Percentiles rank a stretch among this genome's conserved stretches.
Conservation (phyloP, 2,329 filamentous ascomycete genomes). For the Aspergillus terreus region DNA sequence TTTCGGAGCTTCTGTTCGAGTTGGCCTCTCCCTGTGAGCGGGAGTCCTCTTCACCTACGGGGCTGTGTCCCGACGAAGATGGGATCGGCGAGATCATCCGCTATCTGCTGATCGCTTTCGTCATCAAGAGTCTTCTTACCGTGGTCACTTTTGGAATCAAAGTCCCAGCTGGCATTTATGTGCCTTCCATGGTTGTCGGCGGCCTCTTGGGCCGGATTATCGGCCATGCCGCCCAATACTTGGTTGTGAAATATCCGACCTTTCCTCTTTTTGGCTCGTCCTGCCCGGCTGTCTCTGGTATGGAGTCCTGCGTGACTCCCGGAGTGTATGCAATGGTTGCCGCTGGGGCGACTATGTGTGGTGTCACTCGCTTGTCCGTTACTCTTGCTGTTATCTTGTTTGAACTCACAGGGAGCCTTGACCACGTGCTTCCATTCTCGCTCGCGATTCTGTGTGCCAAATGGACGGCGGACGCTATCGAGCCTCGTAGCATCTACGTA, state of each 20-base stretch:
- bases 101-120: conserved; percentile 71
- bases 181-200: conserved; percentile 97
- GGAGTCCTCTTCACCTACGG: conserved; percentile 63
- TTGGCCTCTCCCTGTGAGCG: conserved; percentile 79
- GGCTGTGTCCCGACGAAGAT: conserved; percentile 71
- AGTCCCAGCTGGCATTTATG: conserved; percentile 93
- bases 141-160: conserved; percentile 94
- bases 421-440: conserved; percentile 94
- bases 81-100: conserved; percentile 75
- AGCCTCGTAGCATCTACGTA: conserved; percentile 89
- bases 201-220: conserved; percentile 85
- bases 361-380: conserved; percentile 87
- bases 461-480: conserved; percentile 94
- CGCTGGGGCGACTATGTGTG: conserved; percentile 96
- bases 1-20: conserved; percentile 86
- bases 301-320: conserved; percentile 84
- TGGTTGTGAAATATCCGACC: conserved; percentile 69
- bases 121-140: conserved; percentile 86
- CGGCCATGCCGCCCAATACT: conserved; percentile 78
- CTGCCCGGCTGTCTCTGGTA: conserved; percentile 64
- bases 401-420: conserved; percentile 88
- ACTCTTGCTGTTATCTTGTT: conserved; percentile 94
- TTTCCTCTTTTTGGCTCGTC: conserved; percentile 66
- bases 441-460: conserved; percentile 91
- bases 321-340: conserved; percentile 96